Base-by-base conservation (phyloP, 1,284 basidiomycete species). In the Leccinum holopus region DNA sequence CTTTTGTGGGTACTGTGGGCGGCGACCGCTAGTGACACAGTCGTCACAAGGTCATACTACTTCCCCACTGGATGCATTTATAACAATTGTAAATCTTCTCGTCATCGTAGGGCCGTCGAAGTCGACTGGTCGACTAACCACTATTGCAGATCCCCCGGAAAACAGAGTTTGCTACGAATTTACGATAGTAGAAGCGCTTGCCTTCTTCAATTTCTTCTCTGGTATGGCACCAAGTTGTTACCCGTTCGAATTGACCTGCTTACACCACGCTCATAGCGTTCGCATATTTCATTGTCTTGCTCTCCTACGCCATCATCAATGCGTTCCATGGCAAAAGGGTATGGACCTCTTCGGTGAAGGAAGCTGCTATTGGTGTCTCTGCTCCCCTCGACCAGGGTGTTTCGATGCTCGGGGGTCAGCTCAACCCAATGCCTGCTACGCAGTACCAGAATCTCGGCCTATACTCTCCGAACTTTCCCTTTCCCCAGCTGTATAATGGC, bases 1-100 rank as follows among this genome's bases (percentile, higher is more conserved):
- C 0, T 70, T 14, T 52, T 76, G 54, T 72, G 70, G 70, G 5
- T 63, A 6, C 14, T 69, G 3, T 73, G 74, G 71, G 56, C 56
- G 25, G 66, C 32, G 25, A 60, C 61, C 14, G 67, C 69, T 3
- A 59, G 64, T 37, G 63, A 56, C 52, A 59, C 67, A 4, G 28
- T 61, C n/a, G 60, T 35, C 4, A 66, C 21, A 37, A 62, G 35
- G 7, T 18, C 57, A 11, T 58, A 30, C 16, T 30, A 52, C 57
- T 69, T 65, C 53, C 64, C 71, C n/a, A n/a, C 7, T n/a, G 74
- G 69, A 41, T 72, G 71, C 21, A 4, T 61, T n/a, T 62, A 58
- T 12, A 5, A 21, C 5, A 3, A 57, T 28, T 53, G 73, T 63
- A 28, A 49, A 65, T 37, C 3, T 10, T 30, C 3, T 55, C 10